Percentiles rank a stretch among this genome's conserved stretches.
phyloP scores from a whole-genome alignment of 805 yeast species.

The Suhomyces prunicola region DNA sequence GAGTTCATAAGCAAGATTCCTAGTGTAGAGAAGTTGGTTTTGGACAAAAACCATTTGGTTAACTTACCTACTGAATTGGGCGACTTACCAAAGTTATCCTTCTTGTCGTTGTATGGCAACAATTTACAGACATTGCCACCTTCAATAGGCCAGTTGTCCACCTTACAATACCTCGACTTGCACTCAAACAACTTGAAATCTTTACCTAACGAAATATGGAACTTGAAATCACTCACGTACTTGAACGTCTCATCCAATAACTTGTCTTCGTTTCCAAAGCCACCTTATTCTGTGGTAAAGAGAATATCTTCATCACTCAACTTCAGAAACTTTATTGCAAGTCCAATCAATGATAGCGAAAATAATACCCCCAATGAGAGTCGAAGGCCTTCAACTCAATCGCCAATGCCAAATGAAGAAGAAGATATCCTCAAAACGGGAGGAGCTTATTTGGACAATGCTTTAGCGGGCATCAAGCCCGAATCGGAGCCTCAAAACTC shows the following conservation, averaged over 20 bases:
- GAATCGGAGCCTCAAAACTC: slow-evolving; percentile 3
- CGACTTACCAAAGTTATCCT: slow-evolving; percentile 53
- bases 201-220: slow-evolving; percentile 68
- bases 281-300: slow-evolving; percentile 34
- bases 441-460: background rate
- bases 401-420: background rate
- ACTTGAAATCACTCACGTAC: slow-evolving; percentile 49
- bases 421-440: background rate
- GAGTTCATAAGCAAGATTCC: slow-evolving; percentile 60
- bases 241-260: slow-evolving; percentile 76
- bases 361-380: slow-evolving; percentile 3
- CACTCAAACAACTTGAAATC: slow-evolving; percentile 79
- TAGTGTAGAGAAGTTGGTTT: slow-evolving; percentile 64
- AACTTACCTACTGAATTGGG: slow-evolving; percentile 70
- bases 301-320: slow-evolving; percentile 30
- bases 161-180: slow-evolving; percentile 66
- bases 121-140: slow-evolving; percentile 69
- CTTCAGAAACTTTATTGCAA: slow-evolving; percentile 12
- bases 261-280: slow-evolving; percentile 57
- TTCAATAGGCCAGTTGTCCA: slow-evolving; percentile 56
- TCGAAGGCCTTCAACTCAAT: slow-evolving; percentile 8
- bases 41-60: slow-evolving; percentile 81
- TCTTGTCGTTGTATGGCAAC: slow-evolving; percentile 70
- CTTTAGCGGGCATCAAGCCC: background rate
- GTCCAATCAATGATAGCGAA: slow-evolving; percentile 7